These are phyloP conservation scores for Exserohilum turcica DNA, from an alignment of 2,329 filamentous ascomycete genomes.

Conservation along the genomic window DNA sequence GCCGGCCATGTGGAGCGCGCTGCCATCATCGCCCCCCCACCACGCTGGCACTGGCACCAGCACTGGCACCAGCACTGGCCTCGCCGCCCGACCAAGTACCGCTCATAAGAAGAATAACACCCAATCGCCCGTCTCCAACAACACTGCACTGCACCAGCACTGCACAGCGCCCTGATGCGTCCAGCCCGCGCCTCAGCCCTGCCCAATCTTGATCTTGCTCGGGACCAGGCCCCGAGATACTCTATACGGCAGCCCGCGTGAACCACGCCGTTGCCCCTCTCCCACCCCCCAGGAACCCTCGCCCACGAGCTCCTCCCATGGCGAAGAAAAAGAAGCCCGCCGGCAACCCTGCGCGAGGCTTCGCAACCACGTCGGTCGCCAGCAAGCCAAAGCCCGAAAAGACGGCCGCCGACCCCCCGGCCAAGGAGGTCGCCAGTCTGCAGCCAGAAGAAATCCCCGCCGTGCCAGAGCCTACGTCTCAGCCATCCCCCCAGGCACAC, in stretches of 20 bases:
- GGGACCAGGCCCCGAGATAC: conserved; percentile 45
- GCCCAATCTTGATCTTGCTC: conserved; percentile 43
- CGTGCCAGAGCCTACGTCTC: conserved; percentile 9
- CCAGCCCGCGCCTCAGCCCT: conserved; percentile 26
- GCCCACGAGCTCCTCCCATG: conserved; percentile 56
- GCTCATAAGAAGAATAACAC: no score
- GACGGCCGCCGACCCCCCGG: conserved; percentile 23
- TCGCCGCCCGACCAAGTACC: conserved; percentile 11
- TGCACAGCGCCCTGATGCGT: conserved; percentile 43
- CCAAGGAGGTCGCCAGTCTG: conserved; percentile 9
- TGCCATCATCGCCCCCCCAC: conserved; percentile 14
- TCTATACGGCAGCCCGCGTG: conserved; percentile 39
- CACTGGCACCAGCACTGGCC: no score
- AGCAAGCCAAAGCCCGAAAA: conserved; percentile 70
- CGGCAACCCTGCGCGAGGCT: conserved; percentile 86
- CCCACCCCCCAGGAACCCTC: not conserved
- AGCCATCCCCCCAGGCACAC: conserved; percentile 3
- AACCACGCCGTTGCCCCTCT: conserved; percentile 9
- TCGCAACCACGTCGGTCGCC: conserved; percentile 90
- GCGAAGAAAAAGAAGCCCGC: conserved; percentile 92
- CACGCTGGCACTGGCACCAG: conserved; percentile 7
- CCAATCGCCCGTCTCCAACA: not conserved
- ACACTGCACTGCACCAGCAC: no score
- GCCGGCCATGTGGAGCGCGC: conserved; percentile 22
- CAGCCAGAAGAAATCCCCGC: conserved; percentile 22